Conservation (phyloP, 148 eudicot species). For the Fallopia convolvulus region DNA sequence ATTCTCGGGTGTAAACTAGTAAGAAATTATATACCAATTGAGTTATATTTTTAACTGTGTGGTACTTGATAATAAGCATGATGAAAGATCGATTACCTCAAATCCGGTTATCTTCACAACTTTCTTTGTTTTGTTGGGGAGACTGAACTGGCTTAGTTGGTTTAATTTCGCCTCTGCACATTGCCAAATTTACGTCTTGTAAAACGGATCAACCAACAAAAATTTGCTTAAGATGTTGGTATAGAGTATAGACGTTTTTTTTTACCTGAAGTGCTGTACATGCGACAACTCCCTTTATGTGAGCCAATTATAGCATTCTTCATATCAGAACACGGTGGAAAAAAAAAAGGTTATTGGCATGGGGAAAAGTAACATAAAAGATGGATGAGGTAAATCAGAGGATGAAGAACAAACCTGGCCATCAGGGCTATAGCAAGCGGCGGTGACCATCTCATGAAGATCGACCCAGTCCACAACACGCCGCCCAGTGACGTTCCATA, state of each 20-base stretch:
- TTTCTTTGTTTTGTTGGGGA: constrained; percentile 22
- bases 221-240: not conserved
- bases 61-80: not conserved
- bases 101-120: constrained; percentile 11
- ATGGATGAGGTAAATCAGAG: not conserved
- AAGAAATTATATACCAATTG: not conserved
- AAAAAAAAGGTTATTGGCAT: not conserved
- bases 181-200: not conserved
- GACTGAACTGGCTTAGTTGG: not conserved
- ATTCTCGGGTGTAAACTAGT: constrained; percentile 88
- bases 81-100: not conserved
- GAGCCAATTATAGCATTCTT: constrained; percentile 92
- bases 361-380: not conserved
- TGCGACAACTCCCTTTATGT: constrained; percentile 85
- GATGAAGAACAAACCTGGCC: constrained; percentile 51
- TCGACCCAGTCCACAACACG: constrained; percentile 93
- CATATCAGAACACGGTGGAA: constrained; percentile 4
- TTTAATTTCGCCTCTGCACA: constrained; percentile 6
- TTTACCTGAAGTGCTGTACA: constrained; percentile 70
- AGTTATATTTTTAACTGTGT: not conserved
- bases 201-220: no score
- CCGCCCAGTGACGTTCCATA: constrained; percentile 88
- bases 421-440: constrained; percentile 93
- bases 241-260: not conserved
- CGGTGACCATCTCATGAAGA: constrained; percentile 96